phyloP scores from a whole-genome alignment of 2,329 filamentous ascomycete genomes.

The Xylariomycetidae sp. region DNA sequence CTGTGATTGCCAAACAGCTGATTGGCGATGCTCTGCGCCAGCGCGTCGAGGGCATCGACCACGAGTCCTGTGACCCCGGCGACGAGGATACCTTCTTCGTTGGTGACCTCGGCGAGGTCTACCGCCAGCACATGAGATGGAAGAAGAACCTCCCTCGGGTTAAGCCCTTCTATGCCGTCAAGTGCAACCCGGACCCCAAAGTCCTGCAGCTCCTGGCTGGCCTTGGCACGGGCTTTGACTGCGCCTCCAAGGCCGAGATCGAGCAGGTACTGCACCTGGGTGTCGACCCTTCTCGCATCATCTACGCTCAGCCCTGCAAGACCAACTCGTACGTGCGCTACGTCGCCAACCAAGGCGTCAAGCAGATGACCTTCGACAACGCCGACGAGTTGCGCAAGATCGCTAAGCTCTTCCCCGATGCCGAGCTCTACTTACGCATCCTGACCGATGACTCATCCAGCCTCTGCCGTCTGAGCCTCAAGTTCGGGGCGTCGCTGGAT shows the following conservation, averaged over 20 bases:
- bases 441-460: slow-evolving; percentile 93
- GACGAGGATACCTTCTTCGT: slow-evolving; percentile 99
- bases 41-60: slow-evolving; percentile 77
- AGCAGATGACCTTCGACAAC: slow-evolving; percentile 99
- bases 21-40: slow-evolving; percentile 83
- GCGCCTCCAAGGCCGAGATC: slow-evolving; percentile 95
- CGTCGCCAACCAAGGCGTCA: slow-evolving; percentile 76
- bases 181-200: slow-evolving; percentile 93
- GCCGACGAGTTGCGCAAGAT: slow-evolving; percentile 97
- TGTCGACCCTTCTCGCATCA: slow-evolving; percentile 83
- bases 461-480: slow-evolving; percentile 90
- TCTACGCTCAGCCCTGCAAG: slow-evolving; percentile 99
- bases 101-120: slow-evolving; percentile 95
- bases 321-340: slow-evolving; percentile 96
- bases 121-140: slow-evolving; percentile 97
- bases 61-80: slow-evolving; percentile 80
- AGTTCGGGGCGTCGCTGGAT: slow-evolving; percentile 90
- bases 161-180: slow-evolving; percentile 98
- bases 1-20: slow-evolving; percentile 63
- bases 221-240: slow-evolving; percentile 94
- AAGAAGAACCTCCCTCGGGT: slow-evolving; percentile 89
- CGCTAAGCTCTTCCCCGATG: slow-evolving; percentile 81
- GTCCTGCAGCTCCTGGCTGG: slow-evolving; percentile 81
- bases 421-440: slow-evolving; percentile 91
- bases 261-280: slow-evolving; percentile 82